Evolutionary conservation across 2,329 filamentous ascomycete species (phyloP).

Genomic region (Fusarium albidum): DNA sequence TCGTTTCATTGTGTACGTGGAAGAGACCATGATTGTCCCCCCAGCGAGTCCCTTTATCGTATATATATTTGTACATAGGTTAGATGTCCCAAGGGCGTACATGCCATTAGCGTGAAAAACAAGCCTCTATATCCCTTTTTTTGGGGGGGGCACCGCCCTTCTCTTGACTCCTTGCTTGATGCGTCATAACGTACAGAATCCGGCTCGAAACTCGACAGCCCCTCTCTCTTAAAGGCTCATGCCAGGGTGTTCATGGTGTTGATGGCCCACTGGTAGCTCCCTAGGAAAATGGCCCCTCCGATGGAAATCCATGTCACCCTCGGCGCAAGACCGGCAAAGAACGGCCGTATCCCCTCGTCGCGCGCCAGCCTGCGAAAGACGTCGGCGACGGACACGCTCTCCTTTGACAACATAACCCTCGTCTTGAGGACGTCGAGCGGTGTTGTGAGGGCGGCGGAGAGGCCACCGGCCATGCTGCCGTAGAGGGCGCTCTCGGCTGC

Average conservation of each 20-base stretch:
- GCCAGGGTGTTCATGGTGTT: slow-evolving; percentile 66
- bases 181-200: slow-evolving; percentile 30
- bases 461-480: slow-evolving; percentile 82
- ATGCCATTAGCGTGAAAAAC: slow-evolving; percentile 37
- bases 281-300: slow-evolving; percentile 92
- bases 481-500: slow-evolving; percentile 85
- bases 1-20: slow-evolving; percentile 17
- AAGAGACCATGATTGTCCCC: slow-evolving; percentile 17
- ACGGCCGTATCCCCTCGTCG: slow-evolving; percentile 71
- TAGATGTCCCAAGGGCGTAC: slow-evolving; percentile 31
- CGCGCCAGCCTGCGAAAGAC: slow-evolving; percentile 72
- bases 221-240: slow-evolving; percentile 11
- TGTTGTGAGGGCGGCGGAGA: slow-evolving; percentile 89
- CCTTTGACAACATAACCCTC: slow-evolving; percentile 86
- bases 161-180: slow-evolving; percentile 24
- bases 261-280: slow-evolving; percentile 88
- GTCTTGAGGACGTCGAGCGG: slow-evolving; percentile 98
- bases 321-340: slow-evolving; percentile 81
- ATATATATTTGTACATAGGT: slow-evolving; percentile 39
- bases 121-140: slow-evolving; percentile 19
- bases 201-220: slow-evolving; percentile 6
- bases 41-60: slow-evolving; percentile 29
- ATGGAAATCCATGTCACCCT: slow-evolving; percentile 94
- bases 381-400: slow-evolving; percentile 64
- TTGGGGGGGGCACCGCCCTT: slow-evolving; percentile 11